Conservation (phyloP, 352 stramenopile species). For the Pythium periplocum region DNA sequence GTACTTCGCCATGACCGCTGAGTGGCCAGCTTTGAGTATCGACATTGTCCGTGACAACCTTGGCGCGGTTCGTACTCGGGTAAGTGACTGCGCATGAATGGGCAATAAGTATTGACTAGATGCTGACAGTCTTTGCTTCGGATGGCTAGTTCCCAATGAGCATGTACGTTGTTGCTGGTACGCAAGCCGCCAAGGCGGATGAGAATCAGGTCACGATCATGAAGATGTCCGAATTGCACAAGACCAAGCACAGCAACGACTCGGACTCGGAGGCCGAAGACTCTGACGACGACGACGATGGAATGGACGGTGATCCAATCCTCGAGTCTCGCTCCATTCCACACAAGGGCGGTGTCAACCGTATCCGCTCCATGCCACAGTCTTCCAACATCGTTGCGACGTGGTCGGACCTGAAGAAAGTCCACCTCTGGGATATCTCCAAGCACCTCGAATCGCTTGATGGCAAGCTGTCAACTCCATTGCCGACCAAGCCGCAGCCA, state of each 20-base stretch:
- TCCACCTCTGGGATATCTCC: constrained; percentile 96
- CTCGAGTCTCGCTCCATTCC: constrained; percentile 94
- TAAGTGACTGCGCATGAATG: constrained; percentile 1
- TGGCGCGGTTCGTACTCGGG: constrained; percentile 85
- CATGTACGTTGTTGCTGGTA: constrained; percentile 94
- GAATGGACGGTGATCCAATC: constrained; percentile 94
- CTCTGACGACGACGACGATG: constrained; percentile 88
- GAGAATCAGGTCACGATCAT: constrained; percentile 98
- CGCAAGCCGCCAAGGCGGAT: constrained; percentile 89
- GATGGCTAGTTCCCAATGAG: constrained; percentile 90
- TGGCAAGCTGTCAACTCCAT: constrained; percentile 49
- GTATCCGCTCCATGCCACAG: constrained; percentile 94
- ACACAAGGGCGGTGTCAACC: constrained; percentile 95
- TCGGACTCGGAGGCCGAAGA: constrained; percentile 69
- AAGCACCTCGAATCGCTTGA: constrained; percentile 88
- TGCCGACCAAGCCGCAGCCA: constrained; percentile 51
- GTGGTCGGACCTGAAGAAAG: constrained; percentile 93
- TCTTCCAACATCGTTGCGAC: constrained; percentile 95
- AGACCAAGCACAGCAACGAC: constrained; percentile 84
- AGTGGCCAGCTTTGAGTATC: constrained; percentile 98
- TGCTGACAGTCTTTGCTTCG: background rate
- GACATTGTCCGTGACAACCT: constrained; percentile 96
- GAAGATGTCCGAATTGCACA: constrained; percentile 96
- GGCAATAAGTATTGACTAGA: background rate
- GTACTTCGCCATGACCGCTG: constrained; percentile 97